Evolutionary conservation across 1,284 basidiomycete genomes (phyloP).

Genomic region (Heterobasidion parviporum): DNA sequence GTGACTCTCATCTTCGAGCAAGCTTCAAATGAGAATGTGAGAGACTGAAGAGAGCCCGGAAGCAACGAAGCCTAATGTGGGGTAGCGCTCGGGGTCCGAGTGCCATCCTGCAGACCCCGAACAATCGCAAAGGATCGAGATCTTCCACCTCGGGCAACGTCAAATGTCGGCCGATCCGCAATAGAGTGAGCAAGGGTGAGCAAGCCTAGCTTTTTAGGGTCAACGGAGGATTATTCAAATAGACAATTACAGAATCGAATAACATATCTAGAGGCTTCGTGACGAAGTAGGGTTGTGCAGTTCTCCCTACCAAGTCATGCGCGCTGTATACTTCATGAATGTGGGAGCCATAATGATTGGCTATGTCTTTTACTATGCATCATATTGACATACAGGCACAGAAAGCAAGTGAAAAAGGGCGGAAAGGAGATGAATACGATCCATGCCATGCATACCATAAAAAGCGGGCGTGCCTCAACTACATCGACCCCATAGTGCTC

Average conservation of each 20-base stretch:
- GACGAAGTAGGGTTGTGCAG: too few species aligned
- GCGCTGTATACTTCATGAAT: background rate
- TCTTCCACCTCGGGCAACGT: background rate
- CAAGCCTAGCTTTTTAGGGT: too few species aligned
- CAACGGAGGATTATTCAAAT: too few species aligned
- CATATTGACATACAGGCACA: constrained; percentile 14
- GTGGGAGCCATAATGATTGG: constrained; percentile 1
- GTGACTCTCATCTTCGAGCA: background rate
- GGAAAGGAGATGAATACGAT: constrained; percentile 6
- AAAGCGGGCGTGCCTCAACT: background rate
- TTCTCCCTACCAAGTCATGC: background rate
- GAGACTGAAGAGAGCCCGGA: background rate
- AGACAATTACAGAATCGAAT: too few species aligned
- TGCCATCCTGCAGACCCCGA: too few species aligned
- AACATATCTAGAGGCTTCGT: too few species aligned
- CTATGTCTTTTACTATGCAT: constrained; percentile 14
- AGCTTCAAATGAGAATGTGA: background rate
- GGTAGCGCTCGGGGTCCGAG: too few species aligned
- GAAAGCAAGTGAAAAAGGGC: constrained; percentile 11
- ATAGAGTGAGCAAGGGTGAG: too few species aligned
- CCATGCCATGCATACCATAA: constrained; percentile 27
- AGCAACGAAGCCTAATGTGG: too few species aligned
- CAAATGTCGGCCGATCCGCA: constrained; percentile 5
- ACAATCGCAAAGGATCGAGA: too few species aligned
- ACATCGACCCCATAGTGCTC: constrained; percentile 18